Conservation (phyloP, 1,284 basidiomycete species). For the Sporisorium exsertum region DNA sequence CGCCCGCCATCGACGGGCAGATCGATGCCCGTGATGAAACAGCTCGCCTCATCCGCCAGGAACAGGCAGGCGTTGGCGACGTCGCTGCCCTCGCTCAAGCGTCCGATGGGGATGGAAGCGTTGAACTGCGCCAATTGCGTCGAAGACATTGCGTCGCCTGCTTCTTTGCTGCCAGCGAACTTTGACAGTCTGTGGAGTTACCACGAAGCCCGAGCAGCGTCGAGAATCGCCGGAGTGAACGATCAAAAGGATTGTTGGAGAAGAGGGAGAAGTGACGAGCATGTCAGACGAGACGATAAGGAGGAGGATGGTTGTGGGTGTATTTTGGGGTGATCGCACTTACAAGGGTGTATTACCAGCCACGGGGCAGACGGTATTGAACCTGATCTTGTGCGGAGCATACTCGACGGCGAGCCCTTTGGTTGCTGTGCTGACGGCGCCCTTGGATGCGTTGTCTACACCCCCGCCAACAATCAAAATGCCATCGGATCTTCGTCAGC, state of each 20-base stretch:
- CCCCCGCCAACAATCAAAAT: background rate
- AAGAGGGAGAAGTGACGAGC: too few species aligned
- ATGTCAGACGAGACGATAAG: too few species aligned
- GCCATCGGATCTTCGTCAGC: too few species aligned
- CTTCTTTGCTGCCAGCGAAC: constrained; percentile 35
- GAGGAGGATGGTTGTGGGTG: too few species aligned
- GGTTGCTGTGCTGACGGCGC: constrained; percentile 39
- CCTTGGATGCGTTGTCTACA: constrained; percentile 44
- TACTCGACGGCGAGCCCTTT: constrained; percentile 52
- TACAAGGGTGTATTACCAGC: constrained; percentile 57
- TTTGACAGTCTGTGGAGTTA: constrained; percentile 16
- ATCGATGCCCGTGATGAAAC: constrained; percentile 48
- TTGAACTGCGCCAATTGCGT: constrained; percentile 31
- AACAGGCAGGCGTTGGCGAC: constrained; percentile 52
- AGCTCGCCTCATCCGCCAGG: constrained; percentile 29
- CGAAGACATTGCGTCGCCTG: constrained; percentile 22
- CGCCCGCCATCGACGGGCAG: constrained; percentile 46
- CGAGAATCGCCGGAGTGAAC: too few species aligned
- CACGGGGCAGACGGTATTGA: constrained; percentile 46
- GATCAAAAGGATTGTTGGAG: background rate
- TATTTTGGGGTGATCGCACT: constrained; percentile 10
- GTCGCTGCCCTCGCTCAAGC: constrained; percentile 29
- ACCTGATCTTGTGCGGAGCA: constrained; percentile 32
- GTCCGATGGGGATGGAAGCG: constrained; percentile 38
- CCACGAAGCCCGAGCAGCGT: too few species aligned